Base-by-base conservation (phyloP, 2,329 filamentous ascomycete genomes). In the Paradendryphiella salina region DNA sequence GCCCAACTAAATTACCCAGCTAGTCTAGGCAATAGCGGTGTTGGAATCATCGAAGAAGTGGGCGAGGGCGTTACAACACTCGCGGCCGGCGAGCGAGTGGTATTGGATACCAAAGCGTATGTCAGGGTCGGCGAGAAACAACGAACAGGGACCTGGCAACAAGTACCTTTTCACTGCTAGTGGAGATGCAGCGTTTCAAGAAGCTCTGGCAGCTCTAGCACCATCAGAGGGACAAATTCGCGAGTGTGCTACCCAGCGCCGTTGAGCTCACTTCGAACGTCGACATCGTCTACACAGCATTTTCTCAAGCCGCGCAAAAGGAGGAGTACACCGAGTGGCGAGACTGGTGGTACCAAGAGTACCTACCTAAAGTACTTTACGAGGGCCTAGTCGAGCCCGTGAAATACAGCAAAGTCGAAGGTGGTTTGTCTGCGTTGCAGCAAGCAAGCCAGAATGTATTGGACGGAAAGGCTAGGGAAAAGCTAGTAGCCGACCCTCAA, bases 41-140 rank as follows among this genome's bases (percentile, higher is more conserved):
- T 60, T 1, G 78, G 77, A 7, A 63, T 76, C 0, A 66, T 80
- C 15, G 75, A 79, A 56, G 77, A 77, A 55, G 63, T 80, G 9
- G 75, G 76, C 23, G 69, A 75, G 17, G 75, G 69, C 5, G 77
- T 80, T 3, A 65, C 61, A 3, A 67, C 71, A 4, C 67, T 78
- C 46, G 67, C 71, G 37, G 61, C 75, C 3, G 79, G 79, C 13
- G 73, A 79, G 41, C 66, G 75, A 31, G 77, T 79, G 2, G 56
- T 66, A 8, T 66, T 65, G 29, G 59, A 67, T 37, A 66, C 60
- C 4, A 56, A 43, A 32, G 57, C 63, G 2, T 60, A 62, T 43
- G 59, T 63, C 14, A 47, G 59, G n/a, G 17, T 35, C 8, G 53
- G 60, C 14, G 42, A 45, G n/a, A 65, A 67, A 31, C 46, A 21